phyloP scores from a whole-genome alignment of 805 yeast species.

The Starmerella floricola region DNA sequence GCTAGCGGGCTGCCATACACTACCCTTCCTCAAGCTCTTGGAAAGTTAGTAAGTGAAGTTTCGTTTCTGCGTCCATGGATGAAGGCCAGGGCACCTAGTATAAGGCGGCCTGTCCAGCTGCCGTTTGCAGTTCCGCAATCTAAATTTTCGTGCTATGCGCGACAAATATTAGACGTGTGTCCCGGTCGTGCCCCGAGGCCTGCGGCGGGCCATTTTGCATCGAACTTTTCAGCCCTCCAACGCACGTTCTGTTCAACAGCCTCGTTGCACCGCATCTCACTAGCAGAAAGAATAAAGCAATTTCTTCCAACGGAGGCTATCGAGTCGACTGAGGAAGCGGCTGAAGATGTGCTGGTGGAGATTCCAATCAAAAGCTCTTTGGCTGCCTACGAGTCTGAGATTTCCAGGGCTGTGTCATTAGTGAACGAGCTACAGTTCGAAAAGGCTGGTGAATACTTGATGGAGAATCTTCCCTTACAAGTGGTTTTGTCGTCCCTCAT shows the following conservation, averaged over 20 bases:
- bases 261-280: constrained; percentile 2
- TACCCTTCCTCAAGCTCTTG: not conserved
- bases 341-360: not conserved
- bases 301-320: constrained; percentile 14
- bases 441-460: constrained; percentile 9
- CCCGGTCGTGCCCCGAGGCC: no score
- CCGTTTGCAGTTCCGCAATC: no score
- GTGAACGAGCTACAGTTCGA: constrained; percentile 5
- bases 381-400: constrained; percentile 11
- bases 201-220: no score
- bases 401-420: constrained; percentile 2
- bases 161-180: no score
- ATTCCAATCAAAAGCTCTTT: not conserved
- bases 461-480: constrained; percentile 16
- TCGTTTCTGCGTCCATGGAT: constrained; percentile 5
- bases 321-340: not conserved
- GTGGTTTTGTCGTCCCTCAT: constrained; percentile 11
- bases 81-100: constrained; percentile 7
- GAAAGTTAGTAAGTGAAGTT: constrained; percentile 6
- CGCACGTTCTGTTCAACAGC: not conserved
- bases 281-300: constrained; percentile 17
- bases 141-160: no score
- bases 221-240: no score
- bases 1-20: not conserved
- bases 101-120: not conserved